phyloP scores from a whole-genome alignment of 2,329 filamentous ascomycete genomes.

The Thermoascus crustaceus region DNA sequence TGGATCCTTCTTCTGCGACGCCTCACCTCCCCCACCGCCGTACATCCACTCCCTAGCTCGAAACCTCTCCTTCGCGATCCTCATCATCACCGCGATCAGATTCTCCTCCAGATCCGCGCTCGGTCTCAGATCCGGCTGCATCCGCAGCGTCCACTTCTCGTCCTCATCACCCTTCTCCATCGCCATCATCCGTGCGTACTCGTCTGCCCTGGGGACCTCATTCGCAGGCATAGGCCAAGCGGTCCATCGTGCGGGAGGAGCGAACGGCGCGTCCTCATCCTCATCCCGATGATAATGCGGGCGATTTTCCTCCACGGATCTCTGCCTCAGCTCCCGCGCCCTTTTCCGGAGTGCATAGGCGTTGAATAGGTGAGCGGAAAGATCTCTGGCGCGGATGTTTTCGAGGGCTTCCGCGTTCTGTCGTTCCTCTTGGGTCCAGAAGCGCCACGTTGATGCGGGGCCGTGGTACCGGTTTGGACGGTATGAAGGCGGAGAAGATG shows the following conservation, averaged over 20 bases:
- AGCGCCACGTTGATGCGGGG: conserved; percentile 60
- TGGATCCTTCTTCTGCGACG: not conserved
- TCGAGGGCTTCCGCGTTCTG: conserved; percentile 56
- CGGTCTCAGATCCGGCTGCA: conserved; percentile 38
- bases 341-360: conserved; percentile 58
- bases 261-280: conserved; percentile 22
- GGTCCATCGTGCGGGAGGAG: conserved; percentile 58
- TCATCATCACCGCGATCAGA: conserved; percentile 58
- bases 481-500: conserved; percentile 13
- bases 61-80: conserved; percentile 60
- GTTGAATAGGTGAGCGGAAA: conserved; percentile 73
- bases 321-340: conserved; percentile 11
- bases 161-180: conserved; percentile 42
- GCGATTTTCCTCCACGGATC: conserved; percentile 5
- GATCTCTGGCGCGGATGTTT: conserved; percentile 55
- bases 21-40: not conserved
- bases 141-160: conserved; percentile 46
- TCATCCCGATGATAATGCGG: too few relatives aligned
- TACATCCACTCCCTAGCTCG: conserved; percentile 28
- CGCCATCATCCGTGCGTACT: too few relatives aligned
- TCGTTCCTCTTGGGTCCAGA: conserved; percentile 84
- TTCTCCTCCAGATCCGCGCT: conserved; percentile 62
- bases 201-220: conserved; percentile 52
- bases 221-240: conserved; percentile 69
- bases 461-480: conserved; percentile 70